Base-by-base conservation (phyloP, 2,329 filamentous ascomycete genomes). In the Clonostachys chloroleuca region DNA sequence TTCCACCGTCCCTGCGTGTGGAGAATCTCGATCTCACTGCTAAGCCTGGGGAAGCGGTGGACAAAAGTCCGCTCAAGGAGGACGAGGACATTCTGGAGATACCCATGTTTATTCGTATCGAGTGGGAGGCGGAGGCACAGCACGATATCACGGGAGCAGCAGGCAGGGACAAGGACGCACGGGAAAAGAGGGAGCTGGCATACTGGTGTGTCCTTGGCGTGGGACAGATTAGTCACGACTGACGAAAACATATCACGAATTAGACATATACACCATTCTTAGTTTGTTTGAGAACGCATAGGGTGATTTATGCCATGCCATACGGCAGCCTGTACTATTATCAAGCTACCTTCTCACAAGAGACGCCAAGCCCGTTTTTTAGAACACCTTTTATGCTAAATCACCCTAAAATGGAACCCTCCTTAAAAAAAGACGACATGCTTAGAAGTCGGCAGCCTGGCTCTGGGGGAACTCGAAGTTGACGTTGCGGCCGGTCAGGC, bases 391-490 rank as follows among this genome's bases (percentile, higher is more conserved):
- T 33, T 33, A 47, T 45, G 36, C 40, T 41, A 24, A n/a, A 30
- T 44, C 24, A 43, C 30, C 39, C 34, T 40, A 40, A 13, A n/a
- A 36, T 43, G 24, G 24, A 43, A 47, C 34, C 43, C 37, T 34
- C 40, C 46, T 34, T 41, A 34, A 16, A 40, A 35, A 45, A 50
- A 44, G 50, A 47, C n/a, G 46, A 50, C 46, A 49, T 57, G n/a
- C 40, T 47, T 44, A 50, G 33, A 33, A 46, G 41, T 51, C 49
- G 43, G 44, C 41, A 40, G 37, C 36, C 37, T 46, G 24, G 82
- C 65, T 81, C 81, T 95, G 88, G 66, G 94, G 94, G 86, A 99
- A 99, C 86, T 99, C 94, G 71, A 99, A 99, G 76, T 86, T 84
- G 72, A 97, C 94, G 71, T 84, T 84, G 78, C 95, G 94, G 76